phyloP scores from a whole-genome alignment of 495 filamentous ascomycete genomes.

The Tuber magnatum region DNA sequence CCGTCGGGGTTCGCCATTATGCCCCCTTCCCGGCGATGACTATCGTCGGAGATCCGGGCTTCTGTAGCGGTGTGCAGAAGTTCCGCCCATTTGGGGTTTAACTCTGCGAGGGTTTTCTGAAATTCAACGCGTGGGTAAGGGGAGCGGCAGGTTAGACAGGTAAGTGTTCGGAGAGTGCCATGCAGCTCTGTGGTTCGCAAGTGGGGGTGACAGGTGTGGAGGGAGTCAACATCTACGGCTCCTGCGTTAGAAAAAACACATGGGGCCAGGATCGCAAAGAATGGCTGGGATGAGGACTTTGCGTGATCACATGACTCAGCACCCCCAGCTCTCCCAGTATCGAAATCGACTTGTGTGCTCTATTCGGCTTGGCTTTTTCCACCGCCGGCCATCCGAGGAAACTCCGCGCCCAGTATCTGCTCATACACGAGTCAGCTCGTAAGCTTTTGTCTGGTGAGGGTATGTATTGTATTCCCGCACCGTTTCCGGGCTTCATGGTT shows the following conservation, averaged over 20 bases:
- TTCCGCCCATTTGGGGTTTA: slow-evolving; percentile 81
- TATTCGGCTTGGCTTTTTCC: slow-evolving; percentile 69
- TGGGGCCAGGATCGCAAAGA: background rate
- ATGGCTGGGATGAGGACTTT: slow-evolving; percentile 51
- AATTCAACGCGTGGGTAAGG: slow-evolving; percentile 63
- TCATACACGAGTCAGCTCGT: background rate
- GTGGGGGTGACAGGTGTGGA: slow-evolving; percentile 71
- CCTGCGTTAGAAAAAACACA: background rate
- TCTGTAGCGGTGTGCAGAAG: slow-evolving; percentile 65
- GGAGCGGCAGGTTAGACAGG: slow-evolving; percentile 69
- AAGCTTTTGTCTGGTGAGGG: background rate
- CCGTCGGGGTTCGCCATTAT: slow-evolving; percentile 88
- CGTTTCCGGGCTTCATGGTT: slow-evolving; percentile 83
- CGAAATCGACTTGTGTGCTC: slow-evolving; percentile 66
- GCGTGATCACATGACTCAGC: slow-evolving; percentile 73
- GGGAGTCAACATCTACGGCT: slow-evolving; percentile 72
- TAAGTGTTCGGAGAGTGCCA: slow-evolving; percentile 72
- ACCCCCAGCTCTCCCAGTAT: slow-evolving; percentile 63
- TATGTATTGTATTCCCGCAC: background rate
- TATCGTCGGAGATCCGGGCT: slow-evolving; percentile 66
- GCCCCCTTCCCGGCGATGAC: slow-evolving; percentile 61
- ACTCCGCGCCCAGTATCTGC: slow-evolving; percentile 80
- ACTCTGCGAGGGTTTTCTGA: slow-evolving; percentile 62
- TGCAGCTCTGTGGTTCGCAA: slow-evolving; percentile 78
- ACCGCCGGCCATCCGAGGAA: slow-evolving; percentile 87